Base-by-base conservation (phyloP, 2,329 filamentous ascomycete species). In the Pseudocercospora fijiensis region DNA sequence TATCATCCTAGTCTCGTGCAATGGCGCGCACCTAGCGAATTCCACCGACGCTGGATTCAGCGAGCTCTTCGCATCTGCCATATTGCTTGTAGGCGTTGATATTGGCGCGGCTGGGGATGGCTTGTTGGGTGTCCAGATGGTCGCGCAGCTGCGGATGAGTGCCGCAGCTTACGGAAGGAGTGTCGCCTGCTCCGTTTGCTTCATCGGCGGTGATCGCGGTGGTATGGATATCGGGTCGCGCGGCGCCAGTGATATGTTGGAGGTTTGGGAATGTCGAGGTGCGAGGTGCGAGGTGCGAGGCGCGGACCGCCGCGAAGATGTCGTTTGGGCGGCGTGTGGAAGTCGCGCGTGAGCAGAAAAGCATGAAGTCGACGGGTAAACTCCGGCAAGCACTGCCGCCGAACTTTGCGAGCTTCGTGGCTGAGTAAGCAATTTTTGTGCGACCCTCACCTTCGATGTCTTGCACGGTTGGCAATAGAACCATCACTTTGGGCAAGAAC, bases 141-240 rank as follows among this genome's bases (percentile, higher is more conserved):
- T 58, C 51, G 27, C 58, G 51, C 52, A 61, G 64, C 61, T 60
- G 10, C 49, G 26, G 37, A 45, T 43, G 51, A 24, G 56, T 43
- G 61, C 61, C 60, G 67, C 61, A 65, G 65, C 65, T 66, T 62
- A 69, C 52, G 62, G 63, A 41, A 27, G 60, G 22, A 37, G 24
- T 13, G 52, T 13, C 22, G 62, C 30, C 37, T 41, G 37, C 37
- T 41, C 16, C 27, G 60, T 59, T 51, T 62, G 58, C 57, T 27
- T 64, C 64, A 66, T 66, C 66, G 57, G 52, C 51, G 60, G 28
- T 18, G 45, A 24, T 27, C 33, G 55, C 41, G 24, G 26, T 33
- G 60, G 13, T 22, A 22, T 28, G 2, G 18, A 52, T 52, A 45
- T 37, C 20, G 8, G 45, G n/a, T 4, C 56, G 18, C 26, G 18